Percentiles rank a stretch among this genome's conserved stretches.
Conservation (phyloP, 495 filamentous ascomycete genomes). For the Letharia lupina region DNA sequence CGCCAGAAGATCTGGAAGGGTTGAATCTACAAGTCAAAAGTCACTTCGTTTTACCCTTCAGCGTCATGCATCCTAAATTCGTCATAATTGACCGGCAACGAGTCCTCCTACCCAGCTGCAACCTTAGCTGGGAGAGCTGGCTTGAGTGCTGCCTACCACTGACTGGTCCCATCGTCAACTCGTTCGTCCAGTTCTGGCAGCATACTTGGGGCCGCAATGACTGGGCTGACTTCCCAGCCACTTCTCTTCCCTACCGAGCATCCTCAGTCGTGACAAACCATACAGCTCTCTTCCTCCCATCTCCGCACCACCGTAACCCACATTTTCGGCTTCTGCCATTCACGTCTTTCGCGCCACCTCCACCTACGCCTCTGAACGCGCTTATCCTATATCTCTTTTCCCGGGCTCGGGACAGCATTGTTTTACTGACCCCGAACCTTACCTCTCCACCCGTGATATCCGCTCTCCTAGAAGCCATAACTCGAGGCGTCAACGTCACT, state of each 20-base stretch:
- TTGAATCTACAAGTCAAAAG: slow-evolving; percentile 60
- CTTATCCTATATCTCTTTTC: slow-evolving; percentile 48
- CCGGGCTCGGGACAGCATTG: slow-evolving; percentile 45
- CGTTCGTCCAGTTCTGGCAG: slow-evolving; percentile 52
- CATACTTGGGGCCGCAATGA: slow-evolving; percentile 44
- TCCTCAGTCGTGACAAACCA: slow-evolving; percentile 3
- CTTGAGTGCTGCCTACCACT: slow-evolving; percentile 60
- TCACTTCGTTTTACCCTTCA: slow-evolving; percentile 64
- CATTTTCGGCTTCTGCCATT: slow-evolving; percentile 34
- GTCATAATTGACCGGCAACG: slow-evolving; percentile 56
- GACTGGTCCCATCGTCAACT: slow-evolving; percentile 43
- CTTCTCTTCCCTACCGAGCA: background rate
- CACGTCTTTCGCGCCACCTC: slow-evolving; percentile 14
- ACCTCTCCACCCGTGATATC: slow-evolving; percentile 50
- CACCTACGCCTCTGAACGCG: slow-evolving; percentile 55
- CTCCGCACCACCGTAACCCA: slow-evolving; percentile 58
- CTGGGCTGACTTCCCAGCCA: background rate
- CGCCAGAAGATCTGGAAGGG: slow-evolving; percentile 40
- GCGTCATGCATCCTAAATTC: slow-evolving; percentile 71
- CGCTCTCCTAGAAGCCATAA: slow-evolving; percentile 42
- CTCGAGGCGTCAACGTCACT: slow-evolving; percentile 51
- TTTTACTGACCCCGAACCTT: slow-evolving; percentile 64
- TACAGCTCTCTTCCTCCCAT: slow-evolving; percentile 54
- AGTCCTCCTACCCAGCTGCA: slow-evolving; percentile 59
- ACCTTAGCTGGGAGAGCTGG: slow-evolving; percentile 71